Evolutionary conservation across 2,329 filamentous ascomycete genomes (phyloP), one percentile per base, ranked within the genome.

Genomic region (Escovopsis sp.): DNA sequence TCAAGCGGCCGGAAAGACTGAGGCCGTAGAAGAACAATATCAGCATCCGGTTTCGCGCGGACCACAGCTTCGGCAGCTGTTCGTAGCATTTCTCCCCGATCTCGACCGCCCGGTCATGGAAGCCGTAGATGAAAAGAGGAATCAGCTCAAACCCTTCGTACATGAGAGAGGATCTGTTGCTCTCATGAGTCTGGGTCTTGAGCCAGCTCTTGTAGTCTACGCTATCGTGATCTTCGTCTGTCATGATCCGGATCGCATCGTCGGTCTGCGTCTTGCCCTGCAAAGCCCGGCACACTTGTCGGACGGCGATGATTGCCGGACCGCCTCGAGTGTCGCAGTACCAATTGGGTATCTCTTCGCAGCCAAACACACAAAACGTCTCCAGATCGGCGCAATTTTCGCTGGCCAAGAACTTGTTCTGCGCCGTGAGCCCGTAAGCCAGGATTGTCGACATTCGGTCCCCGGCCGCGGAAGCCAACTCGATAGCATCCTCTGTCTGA

Each of bases 301-400:
- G 66, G 4, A 80, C 67, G 3, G 73, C 70, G 46, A 82, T 73
- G 6, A 88, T 63, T 41, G 86, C 65, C 0, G 77, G 76, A 3
- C 84, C 84, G 12, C 84, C 84, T 45, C 82, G 70, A 1, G 80
- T 72, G 51, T 87, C 83, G 37, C 70, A 65, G 38, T 77, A 67
- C 83, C 83, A 88, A 40, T 80, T 76, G 2, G 75, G 75, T 45
- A 85, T 74, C 48, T 87, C 83, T 47, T 86, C 74, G 46, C 79
- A 81, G n/a, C 77, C 73, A 47, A 80, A 84, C 39, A 77, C 72
- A 51, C 80, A 82, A 54, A 77, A 84, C 0, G 71, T 70, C 55
- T 87, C 82, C 0, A 86, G 63, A 43, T 88, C 83, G 12, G 67
- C 65, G 39, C 78, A 66, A 45, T 85, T 80, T 48, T 85, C 76